phyloP scores from a whole-genome alignment of 176 grass and related monocot genomes.

The Ananas comosus region DNA sequence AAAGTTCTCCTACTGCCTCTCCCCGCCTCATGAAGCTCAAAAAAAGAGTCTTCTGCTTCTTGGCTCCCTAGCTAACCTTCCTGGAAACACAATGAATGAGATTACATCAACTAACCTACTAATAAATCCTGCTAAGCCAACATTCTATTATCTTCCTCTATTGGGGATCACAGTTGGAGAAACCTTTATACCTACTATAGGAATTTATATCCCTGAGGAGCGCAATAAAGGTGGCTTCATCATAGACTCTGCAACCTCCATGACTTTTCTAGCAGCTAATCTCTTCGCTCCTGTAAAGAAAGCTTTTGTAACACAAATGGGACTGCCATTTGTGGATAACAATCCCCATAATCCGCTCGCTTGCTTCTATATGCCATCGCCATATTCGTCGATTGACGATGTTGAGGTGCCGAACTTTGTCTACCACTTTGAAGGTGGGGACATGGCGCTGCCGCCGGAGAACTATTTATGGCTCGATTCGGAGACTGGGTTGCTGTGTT shows the following conservation, averaged over 20 bases:
- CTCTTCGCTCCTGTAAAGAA: conserved; percentile 25
- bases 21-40: conserved; percentile 16
- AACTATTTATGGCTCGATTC: conserved; percentile 40
- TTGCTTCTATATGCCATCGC: conserved; percentile 38
- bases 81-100: conserved; percentile 4
- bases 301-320: conserved; percentile 29
- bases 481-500: conserved; percentile 26
- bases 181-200: background rate
- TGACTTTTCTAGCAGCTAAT: conserved; percentile 27
- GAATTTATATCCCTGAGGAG: conserved; percentile 30
- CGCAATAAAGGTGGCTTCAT: conserved; percentile 38
- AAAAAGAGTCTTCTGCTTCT: conserved; percentile 40
- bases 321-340: conserved; percentile 24
- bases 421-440: conserved; percentile 50
- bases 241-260: conserved; percentile 62
- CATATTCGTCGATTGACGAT: background rate
- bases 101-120: conserved; percentile 41
- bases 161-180: conserved; percentile 48
- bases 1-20: conserved; percentile 69
- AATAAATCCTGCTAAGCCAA: conserved; percentile 20
- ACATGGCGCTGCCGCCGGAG: conserved; percentile 36
- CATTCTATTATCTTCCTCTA: conserved; percentile 54
- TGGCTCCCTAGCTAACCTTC: conserved; percentile 38
- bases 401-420: conserved; percentile 48
- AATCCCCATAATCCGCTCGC: background rate